A percentile compares a stretch with the other conserved stretches of the same genome.
Evolutionary conservation across 331 rosid genomes (phyloP).

Genomic region (Cydonia oblonga): DNA sequence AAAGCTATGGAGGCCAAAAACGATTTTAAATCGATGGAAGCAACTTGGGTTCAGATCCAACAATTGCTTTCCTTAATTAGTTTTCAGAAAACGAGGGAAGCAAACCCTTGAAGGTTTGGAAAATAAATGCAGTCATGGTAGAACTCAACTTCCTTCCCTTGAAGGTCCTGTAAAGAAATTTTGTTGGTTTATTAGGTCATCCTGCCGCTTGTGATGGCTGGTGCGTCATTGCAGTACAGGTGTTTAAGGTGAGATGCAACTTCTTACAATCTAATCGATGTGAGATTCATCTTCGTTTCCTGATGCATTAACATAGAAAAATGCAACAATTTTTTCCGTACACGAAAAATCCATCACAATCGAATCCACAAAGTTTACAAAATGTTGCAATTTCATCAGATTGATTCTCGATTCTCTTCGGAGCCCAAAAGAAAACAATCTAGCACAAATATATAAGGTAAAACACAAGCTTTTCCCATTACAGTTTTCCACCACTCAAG

Average conservation of each 20-base stretch:
- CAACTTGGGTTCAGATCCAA: conserved; percentile 1
- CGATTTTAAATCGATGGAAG: neutral
- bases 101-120: neutral
- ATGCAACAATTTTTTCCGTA: neutral
- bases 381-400: neutral
- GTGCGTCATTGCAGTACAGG: neutral
- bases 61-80: neutral
- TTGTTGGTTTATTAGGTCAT: neutral
- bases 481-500: too few relatives aligned
- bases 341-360: neutral
- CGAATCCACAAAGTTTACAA: neutral
- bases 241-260: neutral
- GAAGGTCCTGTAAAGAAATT: neutral
- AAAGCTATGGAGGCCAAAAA: neutral
- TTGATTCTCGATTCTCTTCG: neutral
- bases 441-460: conserved; percentile 6
- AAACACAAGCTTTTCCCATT: conserved; percentile 21
- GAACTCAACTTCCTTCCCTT: neutral
- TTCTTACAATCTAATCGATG: neutral
- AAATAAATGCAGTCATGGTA: neutral
- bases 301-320: neutral
- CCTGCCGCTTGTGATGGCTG: neutral
- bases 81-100: neutral
- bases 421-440: conserved; percentile 7
- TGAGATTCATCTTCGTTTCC: neutral